phyloP scores from a whole-genome alignment of 225 moss, liverwort and hornwort species.

The Pleurozium schreberi region DNA sequence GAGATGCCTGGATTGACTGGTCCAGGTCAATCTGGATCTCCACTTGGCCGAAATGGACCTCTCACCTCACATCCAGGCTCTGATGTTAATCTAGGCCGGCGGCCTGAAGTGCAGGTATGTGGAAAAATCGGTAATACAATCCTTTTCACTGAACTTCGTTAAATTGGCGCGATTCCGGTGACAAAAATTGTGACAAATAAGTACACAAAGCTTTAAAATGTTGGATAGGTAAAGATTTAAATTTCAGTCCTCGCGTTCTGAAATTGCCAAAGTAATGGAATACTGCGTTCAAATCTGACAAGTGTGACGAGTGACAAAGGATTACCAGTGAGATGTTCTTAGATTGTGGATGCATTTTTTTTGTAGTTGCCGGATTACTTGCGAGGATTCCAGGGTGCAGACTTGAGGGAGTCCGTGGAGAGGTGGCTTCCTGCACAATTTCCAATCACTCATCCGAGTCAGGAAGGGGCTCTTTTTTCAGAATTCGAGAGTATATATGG shows the following conservation, averaged over 20 bases:
- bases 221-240: neutral
- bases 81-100: conserved; percentile 35
- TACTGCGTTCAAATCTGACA: neutral
- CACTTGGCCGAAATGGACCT: conserved; percentile 42
- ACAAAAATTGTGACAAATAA: neutral
- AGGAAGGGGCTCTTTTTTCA: conserved; percentile 36
- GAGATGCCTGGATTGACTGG: conserved; percentile 80
- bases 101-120: conserved; percentile 44
- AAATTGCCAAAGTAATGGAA: neutral
- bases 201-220: neutral
- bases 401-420: conserved; percentile 42
- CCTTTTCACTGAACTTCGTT: neutral
- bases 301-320: neutral
- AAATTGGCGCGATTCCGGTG: neutral
- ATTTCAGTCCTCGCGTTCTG: neutral
- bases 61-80: conserved; percentile 81
- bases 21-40: conserved; percentile 33
- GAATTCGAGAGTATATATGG: conserved; percentile 73
- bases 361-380: conserved; percentile 50
- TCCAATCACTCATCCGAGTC: conserved; percentile 15
- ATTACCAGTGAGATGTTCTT: neutral
- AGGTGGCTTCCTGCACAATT: conserved; percentile 38
- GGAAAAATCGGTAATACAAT: neutral
- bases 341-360: neutral
- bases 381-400: conserved; percentile 35